Evolutionary conservation across 2,329 filamentous ascomycete genomes (phyloP).

Genomic region (Stagonosporopsis tanaceti): DNA sequence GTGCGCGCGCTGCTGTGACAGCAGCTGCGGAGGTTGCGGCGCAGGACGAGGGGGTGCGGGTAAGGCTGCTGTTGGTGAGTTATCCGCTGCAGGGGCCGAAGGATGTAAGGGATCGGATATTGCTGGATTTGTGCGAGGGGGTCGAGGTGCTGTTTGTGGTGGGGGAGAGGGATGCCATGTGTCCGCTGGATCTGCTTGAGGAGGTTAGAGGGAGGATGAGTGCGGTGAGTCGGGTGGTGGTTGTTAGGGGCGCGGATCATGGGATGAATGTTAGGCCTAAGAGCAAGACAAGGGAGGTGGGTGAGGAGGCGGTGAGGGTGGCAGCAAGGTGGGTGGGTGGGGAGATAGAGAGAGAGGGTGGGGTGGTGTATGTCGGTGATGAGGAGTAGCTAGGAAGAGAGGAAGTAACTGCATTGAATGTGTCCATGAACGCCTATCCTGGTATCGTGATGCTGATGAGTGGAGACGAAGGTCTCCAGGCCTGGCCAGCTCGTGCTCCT

Average conservation of each 20-base stretch:
- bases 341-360: constrained; percentile 19
- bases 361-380: constrained; percentile 18
- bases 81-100: constrained; percentile 53
- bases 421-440: constrained; percentile 4
- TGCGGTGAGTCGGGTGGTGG: constrained; percentile 47
- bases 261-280: constrained; percentile 50
- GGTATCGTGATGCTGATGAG: constrained; percentile 4
- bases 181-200: constrained; percentile 29
- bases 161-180: constrained; percentile 43
- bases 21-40: constrained; percentile 31
- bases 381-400: neutral
- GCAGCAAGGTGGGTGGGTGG: constrained; percentile 45
- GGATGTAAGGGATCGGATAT: constrained; percentile 49
- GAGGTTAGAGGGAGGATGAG: constrained; percentile 48
- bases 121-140: constrained; percentile 42
- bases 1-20: constrained; percentile 53
- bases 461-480: neutral
- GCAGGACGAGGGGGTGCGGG: neutral
- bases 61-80: constrained; percentile 49
- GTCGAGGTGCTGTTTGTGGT: constrained; percentile 52
- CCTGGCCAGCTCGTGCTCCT: neutral
- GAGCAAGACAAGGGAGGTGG: constrained; percentile 34
- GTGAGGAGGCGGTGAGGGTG: constrained; percentile 43
- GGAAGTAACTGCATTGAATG: neutral
- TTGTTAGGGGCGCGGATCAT: constrained; percentile 52